Evolutionary conservation across 1,284 basidiomycete genomes (phyloP), one percentile per base, ranked within the genome.

Genomic region (Cutaneotrichosporon arboriforme): DNA sequence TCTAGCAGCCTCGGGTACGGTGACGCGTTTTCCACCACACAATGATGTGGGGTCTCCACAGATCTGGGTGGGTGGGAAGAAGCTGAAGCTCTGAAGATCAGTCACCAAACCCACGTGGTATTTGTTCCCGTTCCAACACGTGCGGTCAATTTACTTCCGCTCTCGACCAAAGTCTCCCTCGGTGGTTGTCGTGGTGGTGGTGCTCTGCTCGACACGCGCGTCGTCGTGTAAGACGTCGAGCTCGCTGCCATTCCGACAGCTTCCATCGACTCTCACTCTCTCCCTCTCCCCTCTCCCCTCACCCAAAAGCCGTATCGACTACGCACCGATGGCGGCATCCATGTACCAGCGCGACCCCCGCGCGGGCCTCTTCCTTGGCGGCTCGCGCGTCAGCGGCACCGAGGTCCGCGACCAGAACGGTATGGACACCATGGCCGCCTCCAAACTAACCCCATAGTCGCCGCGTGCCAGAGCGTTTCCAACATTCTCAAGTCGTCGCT

Each of bases 401-500:
- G 93, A 97, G 75, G 89, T 97, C 54, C 84, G 93, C 59, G 91
- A 97, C 78, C 91, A 96, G 78, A 94, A 94, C 84, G 90, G 90
- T 90, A 59, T 70, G 46, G 17, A 15, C 15, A 12, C 12, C n/a
- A 13, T 8, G 31, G 8, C n/a, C 21, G 21, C 15, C 23, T 40
- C 53, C 55, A 14, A 55, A 7, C 26, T 31, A 10, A 31, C 26
- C 10, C 46, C 10, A 46, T 66, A 92, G 96, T 98, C 63, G 84
- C 91, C 66, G 94, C 96, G 44, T 94, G 93, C 45, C 87, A 91
- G 73, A 87, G 92, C 10, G 96, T 99, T 67, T 90, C 96, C 59
- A 98, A 99, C 77, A 88, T 97, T 64, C 85, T 99, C 51, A 97
- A 96, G 81, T 96, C 89, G 66, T 96, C 91, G 43, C 75, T 99